Conservation (phyloP, 23 red algal species). For the Gracilaria gracilis region DNA sequence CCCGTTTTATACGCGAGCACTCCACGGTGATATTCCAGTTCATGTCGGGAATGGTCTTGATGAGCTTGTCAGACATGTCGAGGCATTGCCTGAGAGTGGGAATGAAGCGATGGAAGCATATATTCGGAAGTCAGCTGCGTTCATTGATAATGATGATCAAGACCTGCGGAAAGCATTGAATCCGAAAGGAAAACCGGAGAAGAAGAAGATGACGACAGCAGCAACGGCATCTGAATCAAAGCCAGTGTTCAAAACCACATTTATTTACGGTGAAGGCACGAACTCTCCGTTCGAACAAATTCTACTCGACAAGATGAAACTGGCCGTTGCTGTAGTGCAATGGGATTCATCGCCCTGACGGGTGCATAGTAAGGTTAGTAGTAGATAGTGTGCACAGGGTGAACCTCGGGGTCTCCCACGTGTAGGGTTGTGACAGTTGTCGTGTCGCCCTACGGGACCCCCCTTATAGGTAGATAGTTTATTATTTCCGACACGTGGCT, state of each 20-base stretch:
- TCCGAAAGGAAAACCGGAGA: neutral
- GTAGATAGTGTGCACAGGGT: too few relatives aligned
- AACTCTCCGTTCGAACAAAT: constrained; percentile 25
- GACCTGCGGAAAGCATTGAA: neutral
- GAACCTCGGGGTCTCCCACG: too few relatives aligned
- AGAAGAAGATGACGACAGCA: neutral
- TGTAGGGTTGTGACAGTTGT: too few relatives aligned
- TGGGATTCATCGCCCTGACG: too few relatives aligned
- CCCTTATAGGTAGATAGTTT: neutral
- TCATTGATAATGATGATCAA: constrained; percentile 33
- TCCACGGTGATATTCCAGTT: constrained; percentile 82
- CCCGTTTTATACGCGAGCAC: constrained; percentile 79
- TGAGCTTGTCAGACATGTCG: constrained; percentile 87
- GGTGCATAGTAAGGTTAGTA: too few relatives aligned
- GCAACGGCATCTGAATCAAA: constrained; percentile 23
- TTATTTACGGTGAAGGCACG: constrained; percentile 7
- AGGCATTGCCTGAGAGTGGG: constrained; percentile 61
- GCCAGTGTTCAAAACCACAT: neutral
- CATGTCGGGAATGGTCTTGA: constrained; percentile 77
- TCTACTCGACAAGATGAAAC: constrained; percentile 78
- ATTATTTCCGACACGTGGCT: neutral
- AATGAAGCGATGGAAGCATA: constrained; percentile 65
- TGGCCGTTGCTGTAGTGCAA: constrained; percentile 48
- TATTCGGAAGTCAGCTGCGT: constrained; percentile 55
- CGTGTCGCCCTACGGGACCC: neutral